These are phyloP conservation scores for Porogramme epimiltina DNA, from an alignment of 1,284 basidiomycete genomes.

Conservation along the genomic window DNA sequence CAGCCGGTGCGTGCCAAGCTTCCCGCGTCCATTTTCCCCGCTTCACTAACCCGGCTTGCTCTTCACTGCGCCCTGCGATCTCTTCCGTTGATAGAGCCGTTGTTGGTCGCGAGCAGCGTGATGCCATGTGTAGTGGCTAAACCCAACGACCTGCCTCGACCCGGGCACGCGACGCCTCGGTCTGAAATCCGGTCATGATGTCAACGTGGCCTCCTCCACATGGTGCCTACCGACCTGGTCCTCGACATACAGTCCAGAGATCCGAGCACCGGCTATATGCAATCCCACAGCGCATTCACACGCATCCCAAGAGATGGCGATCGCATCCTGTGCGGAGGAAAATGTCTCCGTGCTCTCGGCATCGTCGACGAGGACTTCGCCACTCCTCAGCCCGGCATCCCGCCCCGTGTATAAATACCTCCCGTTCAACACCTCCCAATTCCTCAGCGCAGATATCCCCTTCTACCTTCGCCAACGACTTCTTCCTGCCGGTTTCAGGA, in stretches of 20 bases:
- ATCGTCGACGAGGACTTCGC: too few species aligned
- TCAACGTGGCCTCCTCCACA: background rate
- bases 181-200: background rate
- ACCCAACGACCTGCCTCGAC: background rate
- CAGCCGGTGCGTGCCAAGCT: background rate
- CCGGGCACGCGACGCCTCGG: background rate
- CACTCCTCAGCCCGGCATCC: too few species aligned
- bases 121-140: background rate
- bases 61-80: background rate
- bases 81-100: background rate
- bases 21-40: too few species aligned
- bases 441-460: background rate
- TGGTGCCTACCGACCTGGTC: too few species aligned
- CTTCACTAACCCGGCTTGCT: background rate
- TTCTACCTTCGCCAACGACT: background rate
- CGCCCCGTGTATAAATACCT: background rate
- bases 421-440: background rate
- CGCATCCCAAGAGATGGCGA: too few species aligned
- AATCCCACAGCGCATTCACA: too few species aligned
- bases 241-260: too few species aligned
- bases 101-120: background rate
- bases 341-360: too few species aligned
- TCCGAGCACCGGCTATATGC: too few species aligned
- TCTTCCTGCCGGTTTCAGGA: background rate
- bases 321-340: too few species aligned